phyloP scores from a whole-genome alignment of 495 filamentous ascomycete genomes.

The Annulohypoxylon stygium region DNA sequence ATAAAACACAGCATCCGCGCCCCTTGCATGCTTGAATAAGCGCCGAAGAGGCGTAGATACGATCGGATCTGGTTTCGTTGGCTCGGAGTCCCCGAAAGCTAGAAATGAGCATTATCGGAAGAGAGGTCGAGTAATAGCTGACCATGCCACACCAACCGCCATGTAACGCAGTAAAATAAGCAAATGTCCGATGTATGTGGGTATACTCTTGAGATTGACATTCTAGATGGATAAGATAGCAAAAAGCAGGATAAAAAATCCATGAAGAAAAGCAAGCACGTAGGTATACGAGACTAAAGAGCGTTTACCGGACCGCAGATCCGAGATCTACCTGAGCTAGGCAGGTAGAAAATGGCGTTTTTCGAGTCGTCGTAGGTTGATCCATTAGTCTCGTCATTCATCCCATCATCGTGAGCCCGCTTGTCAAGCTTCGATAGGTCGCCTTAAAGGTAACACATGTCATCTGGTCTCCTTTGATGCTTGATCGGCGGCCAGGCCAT shows the following conservation, averaged over 20 bases:
- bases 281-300: conserved; percentile 5
- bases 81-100: background rate
- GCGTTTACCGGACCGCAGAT: conserved; percentile 31
- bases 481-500: conserved; percentile 35
- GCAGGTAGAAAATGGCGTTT: background rate
- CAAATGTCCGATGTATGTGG: background rate
- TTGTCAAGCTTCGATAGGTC: conserved; percentile 8
- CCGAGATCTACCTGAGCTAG: conserved; percentile 21
- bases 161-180: background rate
- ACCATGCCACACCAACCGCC: background rate
- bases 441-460: conserved; percentile 21
- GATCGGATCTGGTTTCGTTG: background rate
- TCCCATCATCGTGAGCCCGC: conserved; percentile 28
- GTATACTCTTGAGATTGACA: background rate
- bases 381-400: conserved; percentile 26
- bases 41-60: background rate
- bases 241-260: background rate
- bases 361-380: conserved; percentile 12
- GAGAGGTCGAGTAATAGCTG: background rate
- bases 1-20: conserved; percentile 5
- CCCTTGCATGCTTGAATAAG: conserved; percentile 20
- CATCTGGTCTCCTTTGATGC: conserved; percentile 37
- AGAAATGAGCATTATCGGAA: background rate
- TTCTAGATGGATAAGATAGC: conserved; percentile 3
- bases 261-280: background rate